Evolutionary conservation across 2,329 filamentous ascomycete genomes (phyloP), one percentile per base, ranked within the genome.

Genomic region (Sporothrix inflata): DNA sequence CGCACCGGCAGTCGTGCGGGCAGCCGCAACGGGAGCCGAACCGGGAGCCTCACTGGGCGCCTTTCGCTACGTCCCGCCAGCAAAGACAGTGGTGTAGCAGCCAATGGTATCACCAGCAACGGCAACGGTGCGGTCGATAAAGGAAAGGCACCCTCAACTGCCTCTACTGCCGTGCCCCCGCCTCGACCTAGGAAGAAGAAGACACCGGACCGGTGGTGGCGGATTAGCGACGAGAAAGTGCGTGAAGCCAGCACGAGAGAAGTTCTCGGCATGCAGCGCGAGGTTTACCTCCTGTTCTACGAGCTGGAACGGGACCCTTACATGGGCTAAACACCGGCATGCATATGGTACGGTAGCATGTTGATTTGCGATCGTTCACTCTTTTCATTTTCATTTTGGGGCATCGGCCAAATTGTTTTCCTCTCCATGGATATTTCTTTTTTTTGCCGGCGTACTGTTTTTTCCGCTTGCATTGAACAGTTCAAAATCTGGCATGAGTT

Each of bases 281-380:
- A 99, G 81, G 95, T 98, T 0, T 99, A 99, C 80, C 84, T 99
- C 79, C 82, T 99, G 69, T 99, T 99, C 81, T 99, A 99, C 81
- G 95, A 98, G 84, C 83, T 97, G 77, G 92, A 95, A 75, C 76
- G 76, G 16, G 72, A 75, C 27, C 38, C 67, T 7, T 68, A 72
- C 30, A n/a, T 14, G 30, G 34, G 61, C 5, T 63, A 42, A 30
- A 2, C 21, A 16, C 4, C 6, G 19, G n/a, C 19, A 9, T 34
- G 12, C 12, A 19, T 2, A 11, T 34, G 57, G 16, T 60, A 47
- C 5, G 19, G 12, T 47, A 14, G 42, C 14, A 16, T 47, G 42
- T 16, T 5, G 16, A 14, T 4, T 47, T 47, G 5, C 5, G 42
- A 47, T 19, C 16, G 42, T 14, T 47, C 6, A 16, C 14, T 47